Base-by-base conservation (phyloP, 306 rosid genomes). In the Hippophae gyantsensis region DNA sequence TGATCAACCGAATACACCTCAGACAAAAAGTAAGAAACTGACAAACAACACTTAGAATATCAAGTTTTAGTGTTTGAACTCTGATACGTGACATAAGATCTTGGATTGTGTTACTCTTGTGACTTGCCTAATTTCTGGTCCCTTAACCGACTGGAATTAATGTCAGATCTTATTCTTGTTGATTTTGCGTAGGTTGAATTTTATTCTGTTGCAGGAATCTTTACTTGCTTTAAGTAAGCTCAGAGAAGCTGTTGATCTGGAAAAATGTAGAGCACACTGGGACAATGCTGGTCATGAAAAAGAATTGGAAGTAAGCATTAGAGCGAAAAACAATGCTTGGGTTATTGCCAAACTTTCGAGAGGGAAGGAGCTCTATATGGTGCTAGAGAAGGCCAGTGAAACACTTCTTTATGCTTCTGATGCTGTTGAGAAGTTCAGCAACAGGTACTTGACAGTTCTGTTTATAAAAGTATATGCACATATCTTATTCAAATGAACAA, bases 281-380 rank as follows among this genome's bases (percentile, higher is more conserved):
- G 90, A 84, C 26, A 57, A 54, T 41, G 23, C 55, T n/a, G 72
- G 66, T 69, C 76, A 73, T 43, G 95, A 84, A 66, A 82, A 80
- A 69, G 97, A 93, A 62, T 53, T 93, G 78, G 99, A 88, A 74
- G 62, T 93, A 41, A 84, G 90, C 75, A 79, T 93, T 44, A 76
- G 97, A 72, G 95, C 94, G 0, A 93, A 84, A 80, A 93, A 88
- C 81, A 88, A 88, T 63, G 94, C 95, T 42, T 88, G 97, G 99
- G 95, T 84, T 68, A 82, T 93, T 68, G 83, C 84, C 54, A 86
- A 89, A 63, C 71, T 82, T 57, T 77, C 94, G 11, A 84, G 88
- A 76, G 95, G 97, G 66, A 93, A 86, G 75, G 99, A 88, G 71
- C 93, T 93, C 64, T 93, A 84, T 72, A 84, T 84, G 89, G 95